phyloP scores from a whole-genome alignment of 768 basidiomycete species.

The Amanita inopinata region DNA sequence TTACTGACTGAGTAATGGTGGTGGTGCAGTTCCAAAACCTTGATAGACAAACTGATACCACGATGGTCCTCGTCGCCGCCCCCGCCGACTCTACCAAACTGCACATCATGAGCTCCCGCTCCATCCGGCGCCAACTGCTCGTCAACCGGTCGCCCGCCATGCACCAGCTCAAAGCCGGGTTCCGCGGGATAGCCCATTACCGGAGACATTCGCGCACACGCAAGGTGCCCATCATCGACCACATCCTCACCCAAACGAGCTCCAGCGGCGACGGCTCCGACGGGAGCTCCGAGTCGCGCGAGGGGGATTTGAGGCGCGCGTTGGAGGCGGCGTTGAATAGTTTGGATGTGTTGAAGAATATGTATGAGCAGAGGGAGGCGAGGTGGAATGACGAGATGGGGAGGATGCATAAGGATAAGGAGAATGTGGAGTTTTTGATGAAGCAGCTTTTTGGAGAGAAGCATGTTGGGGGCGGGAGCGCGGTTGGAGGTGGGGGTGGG shows the following conservation, averaged over 20 bases:
- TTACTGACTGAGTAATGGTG: background rate
- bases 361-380: slow-evolving; percentile 61
- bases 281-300: slow-evolving; percentile 38
- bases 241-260: slow-evolving; percentile 36
- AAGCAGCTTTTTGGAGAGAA: slow-evolving; percentile 47
- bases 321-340: slow-evolving; percentile 61
- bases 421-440: slow-evolving; percentile 55
- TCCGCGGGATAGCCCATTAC: slow-evolving; percentile 49
- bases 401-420: slow-evolving; percentile 54
- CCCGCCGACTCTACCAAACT: slow-evolving; percentile 66
- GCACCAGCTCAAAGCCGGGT: slow-evolving; percentile 42
- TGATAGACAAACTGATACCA: slow-evolving; percentile 75
- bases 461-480: background rate
- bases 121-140: slow-evolving; percentile 48
- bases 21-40: slow-evolving; percentile 58
- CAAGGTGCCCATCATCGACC: slow-evolving; percentile 34
- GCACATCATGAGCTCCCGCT: slow-evolving; percentile 55
- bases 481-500: background rate
- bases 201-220: slow-evolving; percentile 37
- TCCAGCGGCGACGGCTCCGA: slow-evolving; percentile 48
- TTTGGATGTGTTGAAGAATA: slow-evolving; percentile 47
- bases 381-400: slow-evolving; percentile 67
- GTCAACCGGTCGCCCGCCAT: slow-evolving; percentile 40
- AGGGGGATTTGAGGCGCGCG: slow-evolving; percentile 59
- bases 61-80: slow-evolving; percentile 63